A percentile compares a stretch with the other conserved stretches of the same genome.
phyloP scores from a whole-genome alignment of 768 basidiomycete genomes.

The Lactarius hatsudake region DNA sequence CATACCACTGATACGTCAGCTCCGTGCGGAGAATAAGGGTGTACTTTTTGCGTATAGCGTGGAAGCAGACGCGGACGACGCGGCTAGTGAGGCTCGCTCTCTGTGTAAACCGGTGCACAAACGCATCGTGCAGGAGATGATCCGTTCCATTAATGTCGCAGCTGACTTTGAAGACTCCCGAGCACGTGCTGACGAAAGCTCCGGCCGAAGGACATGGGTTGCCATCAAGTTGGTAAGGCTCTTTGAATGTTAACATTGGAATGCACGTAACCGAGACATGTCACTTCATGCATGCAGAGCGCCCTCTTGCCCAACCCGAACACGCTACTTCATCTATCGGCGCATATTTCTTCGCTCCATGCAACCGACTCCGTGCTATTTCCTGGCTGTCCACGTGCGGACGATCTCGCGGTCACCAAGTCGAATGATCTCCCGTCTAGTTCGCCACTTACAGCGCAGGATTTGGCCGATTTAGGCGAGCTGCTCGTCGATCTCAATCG shows the following conservation, averaged over 20 bases:
- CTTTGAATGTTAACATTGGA: background rate
- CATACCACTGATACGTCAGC: slow-evolving; percentile 56
- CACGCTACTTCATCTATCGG: slow-evolving; percentile 60
- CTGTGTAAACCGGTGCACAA: slow-evolving; percentile 45
- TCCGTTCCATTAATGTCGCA: slow-evolving; percentile 71
- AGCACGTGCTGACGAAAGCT: slow-evolving; percentile 20
- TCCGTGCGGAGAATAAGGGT: slow-evolving; percentile 71
- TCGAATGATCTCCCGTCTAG: slow-evolving; percentile 19
- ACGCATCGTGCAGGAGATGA: slow-evolving; percentile 69
- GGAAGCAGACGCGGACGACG: slow-evolving; percentile 68
- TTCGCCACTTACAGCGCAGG: slow-evolving; percentile 46
- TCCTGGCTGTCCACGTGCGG: slow-evolving; percentile 61
- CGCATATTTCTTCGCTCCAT: slow-evolving; percentile 44
- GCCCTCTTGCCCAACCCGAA: slow-evolving; percentile 65
- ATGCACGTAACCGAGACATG: slow-evolving; percentile 1
- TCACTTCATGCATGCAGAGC: slow-evolving; percentile 42
- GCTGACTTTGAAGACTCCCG: slow-evolving; percentile 71
- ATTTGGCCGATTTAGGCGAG: slow-evolving; percentile 57
- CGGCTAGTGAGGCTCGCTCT: slow-evolving; percentile 35
- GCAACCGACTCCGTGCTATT: slow-evolving; percentile 44
- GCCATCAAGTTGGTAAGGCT: slow-evolving; percentile 74
- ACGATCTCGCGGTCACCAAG: slow-evolving; percentile 57
- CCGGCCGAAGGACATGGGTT: slow-evolving; percentile 69
- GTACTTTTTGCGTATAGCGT: slow-evolving; percentile 81
- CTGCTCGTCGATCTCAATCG: slow-evolving; percentile 58